Percentiles rank a stretch among this genome's conserved stretches.
Evolutionary conservation across 352 stramenopile species (phyloP).

Genomic region (Peronospora farinosa): DNA sequence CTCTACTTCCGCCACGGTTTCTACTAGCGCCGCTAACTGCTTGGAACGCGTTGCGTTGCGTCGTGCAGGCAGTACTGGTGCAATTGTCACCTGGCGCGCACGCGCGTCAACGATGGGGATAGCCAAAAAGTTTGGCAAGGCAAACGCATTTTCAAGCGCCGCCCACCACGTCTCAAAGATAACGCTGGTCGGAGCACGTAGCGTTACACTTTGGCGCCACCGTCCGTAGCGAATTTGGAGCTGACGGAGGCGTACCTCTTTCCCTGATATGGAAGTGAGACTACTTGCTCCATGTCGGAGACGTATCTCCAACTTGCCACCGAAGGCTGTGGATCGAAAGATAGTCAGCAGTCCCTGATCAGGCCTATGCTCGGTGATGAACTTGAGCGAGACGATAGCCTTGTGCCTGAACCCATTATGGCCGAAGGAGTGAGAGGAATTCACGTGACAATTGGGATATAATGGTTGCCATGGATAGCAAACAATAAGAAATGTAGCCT

Average conservation of each 20-base stretch:
- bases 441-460: not conserved
- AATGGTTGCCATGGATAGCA: not conserved
- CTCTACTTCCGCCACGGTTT: constrained; percentile 4
- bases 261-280: constrained; percentile 15
- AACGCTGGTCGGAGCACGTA: constrained; percentile 20
- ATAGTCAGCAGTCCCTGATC: constrained; percentile 15
- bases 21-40: constrained; percentile 2
- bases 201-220: constrained; percentile 9
- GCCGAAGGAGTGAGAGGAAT: constrained; percentile 2
- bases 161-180: constrained; percentile 28
- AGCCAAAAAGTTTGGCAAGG: constrained; percentile 13
- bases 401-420: constrained; percentile 15
- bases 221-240: constrained; percentile 18
- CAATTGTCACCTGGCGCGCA: constrained; percentile 8
- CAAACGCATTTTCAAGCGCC: constrained; percentile 17
- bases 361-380: constrained; percentile 1
- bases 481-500: constrained; percentile 1
- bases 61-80: constrained; percentile 8
- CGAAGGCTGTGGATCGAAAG: constrained; percentile 18
- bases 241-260: constrained; percentile 16
- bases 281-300: constrained; percentile 6
- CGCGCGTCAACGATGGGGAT: constrained; percentile 16
- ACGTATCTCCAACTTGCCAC: constrained; percentile 22
- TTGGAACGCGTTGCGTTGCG: constrained; percentile 4
- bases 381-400: constrained; percentile 21